Base-by-base conservation (phyloP, 140 eudicot genomes). In the Ambrosia hybrid region DNA sequence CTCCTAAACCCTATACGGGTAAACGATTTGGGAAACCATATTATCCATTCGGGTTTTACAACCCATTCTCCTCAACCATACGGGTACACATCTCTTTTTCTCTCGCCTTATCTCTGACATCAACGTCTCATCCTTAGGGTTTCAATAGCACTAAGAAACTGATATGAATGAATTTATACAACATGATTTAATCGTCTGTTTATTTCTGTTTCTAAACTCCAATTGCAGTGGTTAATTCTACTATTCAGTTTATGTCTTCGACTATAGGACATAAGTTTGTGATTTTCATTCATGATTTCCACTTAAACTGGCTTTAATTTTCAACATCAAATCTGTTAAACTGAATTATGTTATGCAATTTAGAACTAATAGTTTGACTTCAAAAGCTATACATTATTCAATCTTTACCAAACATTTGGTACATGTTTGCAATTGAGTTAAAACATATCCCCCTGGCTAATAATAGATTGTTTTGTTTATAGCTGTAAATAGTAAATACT, bases 11-110 rank as follows among this genome's bases (percentile, higher is more conserved):
- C 30, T 21, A 21, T 21, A 21, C 30, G 30, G 1, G 30, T 21
- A 1, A 1, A 21, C 30, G 30, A 21, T 21, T 21, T 21, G 30
- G 21, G 0, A 41, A 41, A 62, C 70, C 55, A 5, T 43, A 43
- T 48, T 30, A 68, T 53, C n/a, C 43, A 51, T 36, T 12, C 17
- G 73, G 73, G 59, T 68, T 68, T 43, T 41, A 65, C 36, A 68
- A 4, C 21, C 58, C 73, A 52, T 5, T 49, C 41, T 52, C 37
- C 36, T 68, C 14, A 65, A 65, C 60, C n/a, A n/a, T n/a, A n/a
- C n/a, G n/a, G n/a, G n/a, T n/a, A n/a, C n/a, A n/a, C n/a, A n/a
- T n/a, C n/a, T n/a, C n/a, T n/a, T n/a, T n/a, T n/a, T n/a, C n/a
- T n/a, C n/a, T n/a, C n/a, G 9, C 49, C 7, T 52, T 38, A 14